phyloP scores from a whole-genome alignment of 1,284 basidiomycete species.

The Papiliotrema fonsecae region DNA sequence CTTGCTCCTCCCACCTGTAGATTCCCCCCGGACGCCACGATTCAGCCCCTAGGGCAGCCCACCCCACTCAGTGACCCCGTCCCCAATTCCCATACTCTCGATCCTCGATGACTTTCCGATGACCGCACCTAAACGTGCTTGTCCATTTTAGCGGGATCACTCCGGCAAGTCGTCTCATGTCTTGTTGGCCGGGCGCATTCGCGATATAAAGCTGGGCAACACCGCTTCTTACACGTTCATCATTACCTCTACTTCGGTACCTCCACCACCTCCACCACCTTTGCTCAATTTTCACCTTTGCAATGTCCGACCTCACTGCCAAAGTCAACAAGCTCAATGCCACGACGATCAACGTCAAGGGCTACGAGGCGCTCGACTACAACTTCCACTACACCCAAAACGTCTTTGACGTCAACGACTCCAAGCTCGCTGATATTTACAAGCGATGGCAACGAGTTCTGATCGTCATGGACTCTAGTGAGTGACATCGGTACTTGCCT shows the following conservation, averaged over 20 bases:
- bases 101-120: too few relatives aligned
- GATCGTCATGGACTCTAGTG: conserved; percentile 49
- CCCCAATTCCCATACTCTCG: too few relatives aligned
- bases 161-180: too few relatives aligned
- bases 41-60: too few relatives aligned
- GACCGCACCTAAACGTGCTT: too few relatives aligned
- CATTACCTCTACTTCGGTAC: background rate
- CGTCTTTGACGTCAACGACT: conserved; percentile 47
- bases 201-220: background rate
- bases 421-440: conserved; percentile 48
- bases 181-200: too few relatives aligned
- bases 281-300: conserved; percentile 2
- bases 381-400: conserved; percentile 49
- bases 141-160: too few relatives aligned
- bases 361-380: conserved; percentile 44
- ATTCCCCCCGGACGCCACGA: too few relatives aligned
- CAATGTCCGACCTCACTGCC: conserved; percentile 48
- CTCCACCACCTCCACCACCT: background rate
- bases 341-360: conserved; percentile 34
- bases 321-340: conserved; percentile 35
- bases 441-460: conserved; percentile 49
- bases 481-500: conserved; percentile 10
- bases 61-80: too few relatives aligned
- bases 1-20: too few relatives aligned
- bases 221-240: background rate